Conservation (phyloP, 2,329 filamentous ascomycete species). For the Pseudohalonectria lignicola region DNA sequence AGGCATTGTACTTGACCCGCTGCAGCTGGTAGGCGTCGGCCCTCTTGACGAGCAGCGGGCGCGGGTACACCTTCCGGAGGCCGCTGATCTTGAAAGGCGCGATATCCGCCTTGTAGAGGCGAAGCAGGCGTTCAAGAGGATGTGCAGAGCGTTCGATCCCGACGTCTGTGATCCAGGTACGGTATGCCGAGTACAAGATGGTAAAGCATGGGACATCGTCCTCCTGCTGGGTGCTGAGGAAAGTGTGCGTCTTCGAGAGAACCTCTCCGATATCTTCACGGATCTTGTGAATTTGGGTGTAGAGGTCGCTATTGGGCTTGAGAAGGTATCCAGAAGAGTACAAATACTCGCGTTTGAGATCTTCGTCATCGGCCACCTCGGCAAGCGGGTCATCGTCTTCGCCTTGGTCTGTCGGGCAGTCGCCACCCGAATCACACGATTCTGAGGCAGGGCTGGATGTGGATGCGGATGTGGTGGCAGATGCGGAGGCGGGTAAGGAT, state of each 20-base stretch:
- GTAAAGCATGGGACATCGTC: conserved; percentile 96
- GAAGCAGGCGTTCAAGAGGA: conserved; percentile 75
- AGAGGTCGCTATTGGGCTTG: conserved; percentile 48
- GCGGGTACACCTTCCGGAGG: conserved; percentile 81
- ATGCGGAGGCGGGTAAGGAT: too few species aligned
- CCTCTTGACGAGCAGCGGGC: conserved; percentile 81
- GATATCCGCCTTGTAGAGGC: conserved; percentile 77
- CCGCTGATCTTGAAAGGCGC: conserved; percentile 92
- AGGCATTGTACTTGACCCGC: conserved; percentile 86
- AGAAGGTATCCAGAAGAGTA: conserved; percentile 85
- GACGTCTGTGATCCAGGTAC: conserved; percentile 95
- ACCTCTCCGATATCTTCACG: conserved; percentile 71
- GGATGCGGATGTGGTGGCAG: too few species aligned
- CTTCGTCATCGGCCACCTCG: conserved; percentile 65
- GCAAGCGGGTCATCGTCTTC: conserved; percentile 43
- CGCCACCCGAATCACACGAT: conserved; percentile 17
- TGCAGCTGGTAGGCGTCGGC: conserved; percentile 93
- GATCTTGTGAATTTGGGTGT: conserved; percentile 67
- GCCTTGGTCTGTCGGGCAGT: conserved; percentile 32
- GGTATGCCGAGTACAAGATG: conserved; percentile 80
- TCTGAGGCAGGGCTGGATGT: too few species aligned
- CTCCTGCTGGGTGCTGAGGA: conserved; percentile 74
- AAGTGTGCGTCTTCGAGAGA: conserved; percentile 74
- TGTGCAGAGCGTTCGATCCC: conserved; percentile 94
- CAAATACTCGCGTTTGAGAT: conserved; percentile 74